These are phyloP conservation scores for Coniosporium apollinis DNA, from an alignment of 495 filamentous ascomycete species.

Conservation along the genomic window DNA sequence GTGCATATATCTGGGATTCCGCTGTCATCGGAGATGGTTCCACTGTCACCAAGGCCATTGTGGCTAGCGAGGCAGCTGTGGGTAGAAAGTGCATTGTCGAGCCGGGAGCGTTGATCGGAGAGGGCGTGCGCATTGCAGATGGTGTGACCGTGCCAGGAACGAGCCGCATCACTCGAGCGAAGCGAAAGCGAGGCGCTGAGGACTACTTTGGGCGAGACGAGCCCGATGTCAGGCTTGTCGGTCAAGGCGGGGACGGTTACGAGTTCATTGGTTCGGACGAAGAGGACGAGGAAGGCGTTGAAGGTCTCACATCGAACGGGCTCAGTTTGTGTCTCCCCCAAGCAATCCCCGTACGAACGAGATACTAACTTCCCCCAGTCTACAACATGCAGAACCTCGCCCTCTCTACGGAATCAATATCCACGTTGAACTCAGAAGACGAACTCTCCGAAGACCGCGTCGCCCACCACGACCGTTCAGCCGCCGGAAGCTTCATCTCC, in stretches of 20 bases:
- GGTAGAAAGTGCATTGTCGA: conserved; percentile 53
- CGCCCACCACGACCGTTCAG: conserved; percentile 24
- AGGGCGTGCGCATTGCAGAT: conserved; percentile 52
- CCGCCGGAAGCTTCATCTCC: conserved; percentile 35
- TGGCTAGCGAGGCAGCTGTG: conserved; percentile 53
- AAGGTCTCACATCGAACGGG: conserved; percentile 32
- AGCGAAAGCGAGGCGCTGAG: conserved; percentile 26
- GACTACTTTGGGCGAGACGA: conserved; percentile 12
- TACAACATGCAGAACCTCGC: conserved; percentile 54
- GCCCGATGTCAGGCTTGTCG: conserved; percentile 37
- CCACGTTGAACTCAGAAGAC: conserved; percentile 41
- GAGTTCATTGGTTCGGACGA: conserved; percentile 31
- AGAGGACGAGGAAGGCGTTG: conserved; percentile 31
- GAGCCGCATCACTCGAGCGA: conserved; percentile 38
- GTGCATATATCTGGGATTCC: conserved; percentile 85
- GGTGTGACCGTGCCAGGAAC: conserved; percentile 33
- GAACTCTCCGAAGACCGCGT: conserved; percentile 22
- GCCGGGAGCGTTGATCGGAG: conserved; percentile 63
- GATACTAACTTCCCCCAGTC: conserved; percentile 31
- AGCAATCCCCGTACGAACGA: not conserved
- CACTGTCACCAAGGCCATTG: conserved; percentile 51
- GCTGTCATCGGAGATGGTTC: conserved; percentile 56
- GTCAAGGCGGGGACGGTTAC: conserved; percentile 37
- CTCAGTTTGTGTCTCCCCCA: conserved; percentile 15
- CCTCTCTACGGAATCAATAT: conserved; percentile 63